These are phyloP conservation scores for Stipa capillata DNA, from an alignment of 176 grass and related monocot species.

Conservation along the genomic window DNA sequence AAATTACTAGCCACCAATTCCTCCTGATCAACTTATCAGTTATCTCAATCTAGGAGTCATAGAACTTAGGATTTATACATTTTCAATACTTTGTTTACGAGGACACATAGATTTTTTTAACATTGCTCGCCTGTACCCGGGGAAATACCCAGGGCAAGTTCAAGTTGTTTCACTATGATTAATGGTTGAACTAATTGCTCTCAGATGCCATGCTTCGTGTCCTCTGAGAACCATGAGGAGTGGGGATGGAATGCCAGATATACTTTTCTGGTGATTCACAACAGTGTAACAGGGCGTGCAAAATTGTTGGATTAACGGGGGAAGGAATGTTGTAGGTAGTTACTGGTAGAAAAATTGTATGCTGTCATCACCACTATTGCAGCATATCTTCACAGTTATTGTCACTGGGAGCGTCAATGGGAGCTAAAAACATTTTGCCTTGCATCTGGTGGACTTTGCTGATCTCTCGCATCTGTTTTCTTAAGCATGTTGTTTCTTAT, in stretches of 20 bases:
- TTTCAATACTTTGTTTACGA: not conserved
- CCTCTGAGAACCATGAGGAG: not conserved
- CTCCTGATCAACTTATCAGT: not conserved
- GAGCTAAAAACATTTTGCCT: not conserved
- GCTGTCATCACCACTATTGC: not conserved
- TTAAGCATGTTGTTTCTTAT: no score
- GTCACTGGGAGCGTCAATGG: no score
- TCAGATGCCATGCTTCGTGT: not conserved
- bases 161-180: not conserved
- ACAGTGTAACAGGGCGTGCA: not conserved
- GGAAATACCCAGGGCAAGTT: not conserved
- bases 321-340: not conserved
- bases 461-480: not conserved
- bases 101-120: not conserved
- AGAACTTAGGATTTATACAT: not conserved
- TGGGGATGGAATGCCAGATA: no score
- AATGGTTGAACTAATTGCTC: not conserved
- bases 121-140: not conserved
- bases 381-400: not conserved
- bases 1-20: not conserved
- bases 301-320: not conserved
- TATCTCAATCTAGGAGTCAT: not conserved
- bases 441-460: not conserved
- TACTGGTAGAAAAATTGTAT: slow-evolving; percentile 2
- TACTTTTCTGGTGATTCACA: no score